These are phyloP conservation scores for Ceratobasidium sp. DNA, from an alignment of 1,284 basidiomycete genomes.

Conservation along the genomic window DNA sequence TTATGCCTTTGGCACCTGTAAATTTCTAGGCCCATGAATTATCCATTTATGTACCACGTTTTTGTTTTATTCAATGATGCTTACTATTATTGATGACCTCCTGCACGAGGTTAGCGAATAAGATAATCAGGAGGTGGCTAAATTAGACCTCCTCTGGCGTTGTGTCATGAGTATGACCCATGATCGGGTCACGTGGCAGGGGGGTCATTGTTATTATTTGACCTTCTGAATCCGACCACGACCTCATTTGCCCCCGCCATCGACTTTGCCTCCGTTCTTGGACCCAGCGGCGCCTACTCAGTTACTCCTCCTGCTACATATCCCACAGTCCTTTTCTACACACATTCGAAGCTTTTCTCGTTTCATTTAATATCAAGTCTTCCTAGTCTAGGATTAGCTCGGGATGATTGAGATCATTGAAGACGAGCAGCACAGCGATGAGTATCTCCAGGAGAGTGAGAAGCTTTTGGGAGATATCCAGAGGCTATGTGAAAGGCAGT, in stretches of 20 bases:
- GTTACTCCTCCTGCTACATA: neutral
- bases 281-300: constrained; percentile 9
- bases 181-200: neutral
- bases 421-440: constrained; percentile 33
- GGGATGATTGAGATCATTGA: constrained; percentile 39
- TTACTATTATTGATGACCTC: too few species aligned
- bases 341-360: neutral
- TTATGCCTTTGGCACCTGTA: neutral
- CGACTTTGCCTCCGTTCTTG: constrained; percentile 3
- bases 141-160: neutral
- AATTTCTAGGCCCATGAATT: neutral
- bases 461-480: constrained; percentile 36
- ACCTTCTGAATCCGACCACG: neutral
- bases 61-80: neutral
- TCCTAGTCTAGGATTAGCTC: neutral
- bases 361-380: neutral
- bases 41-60: neutral
- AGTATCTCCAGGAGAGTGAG: constrained; percentile 35
- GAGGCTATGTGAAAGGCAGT: constrained; percentile 38
- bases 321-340: constrained; percentile 10
- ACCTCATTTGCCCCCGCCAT: constrained; percentile 17
- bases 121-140: neutral
- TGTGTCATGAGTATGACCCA: too few species aligned
- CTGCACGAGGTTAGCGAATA: neutral
- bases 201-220: neutral